Base-by-base conservation (phyloP, 2,329 filamentous ascomycete genomes). In the Botryotinia convoluta region DNA sequence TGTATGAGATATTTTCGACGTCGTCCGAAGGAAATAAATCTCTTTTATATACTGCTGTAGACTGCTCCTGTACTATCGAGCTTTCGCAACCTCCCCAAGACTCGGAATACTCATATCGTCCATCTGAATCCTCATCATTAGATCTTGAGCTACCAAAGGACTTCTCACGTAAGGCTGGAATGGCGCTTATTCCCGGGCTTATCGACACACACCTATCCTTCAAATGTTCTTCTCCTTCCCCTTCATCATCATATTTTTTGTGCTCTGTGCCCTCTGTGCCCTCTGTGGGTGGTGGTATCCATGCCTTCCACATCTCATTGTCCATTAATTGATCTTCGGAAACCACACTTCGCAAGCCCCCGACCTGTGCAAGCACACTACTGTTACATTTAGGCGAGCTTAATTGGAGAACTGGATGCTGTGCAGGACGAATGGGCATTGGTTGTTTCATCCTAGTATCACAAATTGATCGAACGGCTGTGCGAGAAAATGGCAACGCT, bases 261-360 rank as follows among this genome's bases (percentile, higher is more conserved):
- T 39, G 32, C 22, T 59, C 63, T 57, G 51, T 44, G n/a, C 9
- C 59, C 22, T 59, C 63, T 57, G 51, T 44, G n/a, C 9, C 59
- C 29, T 64, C 54, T 45, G 62, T 29, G 63, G 51, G 26, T 39
- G 72, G 32, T 32, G 64, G 72, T 39, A 79, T 73, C 80, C 79
- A 81, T n/a, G 73, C 76, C 60, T 77, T 73, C 80, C 80, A 81
- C 59, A 76, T 73, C 9, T 79, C 74, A 59, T 80, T 77, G 16
- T 80, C 77, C 20, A 76, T 14, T n/a, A 72, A 42, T 69, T 79
- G 76, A 22, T 79, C 78, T 42, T 73, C 74, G 22, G 75, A 73
- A 16, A 79, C 67, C 6, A 73, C 69, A 22, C 74, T 44, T 39
- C 74, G 74, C 20, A 42, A 45, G 48, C 68, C 69, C 63, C 79